Evolutionary conservation across 2,329 filamentous ascomycete genomes (phyloP), one percentile per base, ranked within the genome.

Genomic region (Fusarium citri): DNA sequence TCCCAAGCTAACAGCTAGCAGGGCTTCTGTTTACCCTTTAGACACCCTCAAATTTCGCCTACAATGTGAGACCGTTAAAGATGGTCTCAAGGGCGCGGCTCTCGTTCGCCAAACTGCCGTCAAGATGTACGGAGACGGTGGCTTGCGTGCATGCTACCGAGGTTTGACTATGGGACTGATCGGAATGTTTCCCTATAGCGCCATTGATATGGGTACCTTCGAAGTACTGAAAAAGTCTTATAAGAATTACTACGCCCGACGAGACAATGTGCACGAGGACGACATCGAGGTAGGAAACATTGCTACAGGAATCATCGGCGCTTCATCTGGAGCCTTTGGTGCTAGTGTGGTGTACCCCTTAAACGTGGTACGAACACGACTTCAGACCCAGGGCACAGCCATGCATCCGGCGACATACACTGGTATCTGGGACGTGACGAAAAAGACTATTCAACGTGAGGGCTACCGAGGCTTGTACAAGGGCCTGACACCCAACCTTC

Each of bases 151-250:
- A 9, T 95, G 94, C 68, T 99, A 98, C 80, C 93, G 95, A 56
- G 96, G 96, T 42, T 87, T 99, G 34, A 94, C 94, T 0, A 96
- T 98, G 88, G 96, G 96, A 18, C 86, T 99, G 6, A 83, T 98
- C 53, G 96, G 96, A 78, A 98, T 98, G 90, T 99, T 99, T 76
- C 96, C 96, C 0, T 99, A 98, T 79, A 95, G 94, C 43, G 96
- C 96, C 51, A 97, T 99, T 77, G 96, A 99, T 78, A 91, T 99
- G 76, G 94, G 93, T 70, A 97, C 94, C 1, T 99, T 98, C 76
- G 96, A 99, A 81, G 89, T 96, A 64, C 87, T 98, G 66, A 99
- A 99, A 81, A 89, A 88, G 49, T 85, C 85, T 10, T 89, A 97
- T 69, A 87, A 91, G 34, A 82, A 82, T 6, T 90, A 91, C 69